Evolutionary conservation across 1,284 basidiomycete species (phyloP).

Genomic region (Cystobasidium slooffiae): DNA sequence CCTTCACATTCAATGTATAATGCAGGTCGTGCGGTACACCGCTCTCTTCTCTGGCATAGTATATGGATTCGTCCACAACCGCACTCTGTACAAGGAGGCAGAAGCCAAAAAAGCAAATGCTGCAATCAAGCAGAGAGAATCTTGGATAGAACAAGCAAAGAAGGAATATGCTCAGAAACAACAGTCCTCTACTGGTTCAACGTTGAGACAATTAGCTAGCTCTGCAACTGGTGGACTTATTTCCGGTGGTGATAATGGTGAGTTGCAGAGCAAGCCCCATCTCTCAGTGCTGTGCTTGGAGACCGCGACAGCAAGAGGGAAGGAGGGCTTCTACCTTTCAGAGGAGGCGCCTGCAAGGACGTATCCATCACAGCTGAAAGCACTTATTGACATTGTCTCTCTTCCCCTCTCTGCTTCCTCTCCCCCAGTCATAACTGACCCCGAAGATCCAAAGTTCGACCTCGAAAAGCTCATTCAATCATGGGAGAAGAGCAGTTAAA

Average conservation of each 20-base stretch:
- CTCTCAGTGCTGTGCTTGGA: no score
- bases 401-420: neutral
- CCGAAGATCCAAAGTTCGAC: constrained; percentile 94
- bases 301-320: no score
- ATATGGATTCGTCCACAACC: constrained; percentile 91
- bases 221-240: constrained; percentile 29
- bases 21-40: constrained; percentile 91
- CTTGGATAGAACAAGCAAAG: constrained; percentile 83
- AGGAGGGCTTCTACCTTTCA: no score
- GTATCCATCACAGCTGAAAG: neutral
- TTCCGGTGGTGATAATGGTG: constrained; percentile 9
- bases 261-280: neutral
- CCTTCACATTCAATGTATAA: neutral
- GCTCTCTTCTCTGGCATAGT: constrained; percentile 84
- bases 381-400: constrained; percentile 4
- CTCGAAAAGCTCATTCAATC: constrained; percentile 81
- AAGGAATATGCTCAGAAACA: constrained; percentile 75
- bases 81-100: constrained; percentile 81
- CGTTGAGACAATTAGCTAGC: constrained; percentile 26
- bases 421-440: constrained; percentile 77
- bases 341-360: neutral
- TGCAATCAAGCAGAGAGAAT: constrained; percentile 72
- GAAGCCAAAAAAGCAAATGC: constrained; percentile 72
- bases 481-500: constrained; percentile 44
- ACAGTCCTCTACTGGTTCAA: constrained; percentile 55